Base-by-base conservation (phyloP, 2,329 filamentous ascomycete genomes). In the Onygenales sp. region DNA sequence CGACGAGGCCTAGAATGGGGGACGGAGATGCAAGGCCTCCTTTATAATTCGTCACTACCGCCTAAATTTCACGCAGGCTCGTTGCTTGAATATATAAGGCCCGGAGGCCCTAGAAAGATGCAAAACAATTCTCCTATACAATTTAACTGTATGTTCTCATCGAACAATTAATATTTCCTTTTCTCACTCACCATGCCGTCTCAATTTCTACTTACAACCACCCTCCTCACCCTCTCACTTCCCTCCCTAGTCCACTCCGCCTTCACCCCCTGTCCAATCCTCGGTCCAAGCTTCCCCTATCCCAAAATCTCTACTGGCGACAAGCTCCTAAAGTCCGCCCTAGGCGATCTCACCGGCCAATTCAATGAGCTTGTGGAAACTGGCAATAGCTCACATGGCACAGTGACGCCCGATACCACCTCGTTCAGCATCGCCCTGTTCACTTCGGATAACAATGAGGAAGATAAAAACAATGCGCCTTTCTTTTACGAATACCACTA, bases 401-500 rank as follows among this genome's bases (percentile, higher is more conserved):
- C 47, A 7, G 52, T 57, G n/a, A 49, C 51, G n/a, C 52, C 55
- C 10, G 61, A 58, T 10, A 62, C 59, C 17, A 56, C 60, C 3
- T 53, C 52, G 10, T 60, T 63, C 49, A 61, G 61, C 51, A 40
- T 63, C 5, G 53, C 60, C 8, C 40, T 63, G 36, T 63, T 63
- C 52, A 27, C 21, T 27, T 62, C 60, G 4, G 31, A 56, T 17
- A 17, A 17, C 1, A 56, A 60, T 34, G 21, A 55, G 13, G 57
- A 59, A 37, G 53, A 44, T 32, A 53, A 53, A 11, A 39, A 42
- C 8, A 45, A 57, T 27, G 34, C 57, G 6, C 57, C 59, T 2
- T 57, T 59, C 56, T 62, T 60, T 48, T 63, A 49, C 50, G 46
- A 61, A 27, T 62, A 57, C 46, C 62, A 65, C 47, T 54, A 59